Base-by-base conservation (phyloP, 257 asterid genomes). In the Anisodus acutangulus region DNA sequence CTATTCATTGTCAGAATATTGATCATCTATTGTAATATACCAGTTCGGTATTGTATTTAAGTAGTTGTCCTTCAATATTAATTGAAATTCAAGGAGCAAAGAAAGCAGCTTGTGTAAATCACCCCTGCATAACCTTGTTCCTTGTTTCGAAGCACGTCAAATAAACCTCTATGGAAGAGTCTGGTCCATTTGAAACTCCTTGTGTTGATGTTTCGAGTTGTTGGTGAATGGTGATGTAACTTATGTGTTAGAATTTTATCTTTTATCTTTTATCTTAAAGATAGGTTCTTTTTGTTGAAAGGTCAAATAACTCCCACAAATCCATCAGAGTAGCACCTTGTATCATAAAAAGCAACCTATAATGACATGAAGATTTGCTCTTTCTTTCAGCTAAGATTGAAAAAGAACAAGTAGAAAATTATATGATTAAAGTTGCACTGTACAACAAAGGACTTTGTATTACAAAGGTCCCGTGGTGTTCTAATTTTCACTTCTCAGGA, bases 21-120 rank as follows among this genome's bases (percentile, higher is more conserved):
- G 74, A 11, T 67, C 26, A 78, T 74, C 51, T 79, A 83, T 67
- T 84, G 87, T 87, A 87, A 79, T 51, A 82, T 85, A 87, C 49
- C 64, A 68, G 15, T 39, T 54, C 16, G 39, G 39, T 69, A 9
- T 67, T 57, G 74, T 69, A 81, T 39, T 70, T 80, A 39, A 53
- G 82, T 59, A 17, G 26, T 78, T 53, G 26, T 13, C 22, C 62
- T 78, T 78, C 31, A 53, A 78, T 53, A 53, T 26, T 78, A 12
- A 53, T 78, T 78, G 64, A 53, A 78, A 78, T 22, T 53, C 26
- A 53, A 31, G 49, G 64, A 26, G 49, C 49, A 53, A 26, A 49
- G 13, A 8, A 11, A 13, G 64, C 82, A 26, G 60, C 31, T 78
- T 2, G 64, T 53, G 82, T 78, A 53, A 13, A 26, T 78, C 49